A percentile compares a stretch with the other conserved stretches of the same genome.
phyloP scores from a whole-genome alignment of 1,284 basidiomycete genomes.

The Naganishia albida region DNA sequence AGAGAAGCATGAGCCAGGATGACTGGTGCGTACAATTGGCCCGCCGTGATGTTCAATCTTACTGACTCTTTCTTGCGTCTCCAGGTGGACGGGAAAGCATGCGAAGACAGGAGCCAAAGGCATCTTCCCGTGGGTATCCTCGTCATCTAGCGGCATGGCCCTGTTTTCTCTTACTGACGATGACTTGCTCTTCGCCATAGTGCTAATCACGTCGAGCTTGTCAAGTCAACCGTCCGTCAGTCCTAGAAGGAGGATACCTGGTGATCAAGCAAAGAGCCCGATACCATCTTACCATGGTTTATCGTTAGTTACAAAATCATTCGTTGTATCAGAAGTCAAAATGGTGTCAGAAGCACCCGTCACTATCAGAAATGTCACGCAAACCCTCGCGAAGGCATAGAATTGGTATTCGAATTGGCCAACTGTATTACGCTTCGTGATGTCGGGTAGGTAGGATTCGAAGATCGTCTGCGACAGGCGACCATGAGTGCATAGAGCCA shows the following conservation, averaged over 20 bases:
- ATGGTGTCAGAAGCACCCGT: no score
- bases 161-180: neutral
- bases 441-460: no score
- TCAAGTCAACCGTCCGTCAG: neutral
- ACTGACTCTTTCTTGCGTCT: neutral
- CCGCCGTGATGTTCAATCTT: neutral
- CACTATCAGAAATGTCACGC: no score
- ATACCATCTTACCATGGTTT: no score
- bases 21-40: slow-evolving; percentile 64
- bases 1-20: slow-evolving; percentile 72
- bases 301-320: no score
- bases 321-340: no score
- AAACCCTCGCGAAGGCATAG: no score
- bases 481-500: no score
- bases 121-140: slow-evolving; percentile 34
- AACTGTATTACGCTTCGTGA: no score
- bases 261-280: neutral
- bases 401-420: no score
- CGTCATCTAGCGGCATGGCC: neutral
- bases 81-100: slow-evolving; percentile 67
- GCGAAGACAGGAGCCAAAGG: slow-evolving; percentile 30
- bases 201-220: slow-evolving; percentile 4
- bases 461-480: no score
- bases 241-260: neutral
- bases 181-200: neutral